Conservation (phyloP, 2,329 filamentous ascomycete species). For the Talaromyces atroroseus region DNA sequence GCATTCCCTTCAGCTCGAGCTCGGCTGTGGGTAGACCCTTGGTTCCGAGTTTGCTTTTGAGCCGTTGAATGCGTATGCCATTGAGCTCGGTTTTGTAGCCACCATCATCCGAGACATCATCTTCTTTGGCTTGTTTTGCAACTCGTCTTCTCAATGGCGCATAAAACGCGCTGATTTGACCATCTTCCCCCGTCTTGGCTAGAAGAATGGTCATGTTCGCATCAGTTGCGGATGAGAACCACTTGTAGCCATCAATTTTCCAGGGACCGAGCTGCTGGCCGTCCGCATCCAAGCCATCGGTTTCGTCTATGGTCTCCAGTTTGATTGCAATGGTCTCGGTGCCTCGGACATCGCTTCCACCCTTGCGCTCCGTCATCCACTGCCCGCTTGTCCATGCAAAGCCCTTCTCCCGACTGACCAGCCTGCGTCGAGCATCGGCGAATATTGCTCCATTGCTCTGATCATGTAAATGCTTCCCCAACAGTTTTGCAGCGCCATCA, state of each 20-base stretch:
- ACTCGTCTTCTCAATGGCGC: slow-evolving; percentile 54
- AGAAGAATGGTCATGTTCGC: slow-evolving; percentile 60
- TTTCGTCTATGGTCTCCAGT: slow-evolving; percentile 23
- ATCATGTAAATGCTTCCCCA: slow-evolving; percentile 19
- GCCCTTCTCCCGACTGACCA: slow-evolving; percentile 49
- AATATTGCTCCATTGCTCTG: slow-evolving; percentile 17
- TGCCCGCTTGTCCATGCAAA: slow-evolving; percentile 66
- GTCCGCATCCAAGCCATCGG: slow-evolving; percentile 22
- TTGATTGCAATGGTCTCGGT: slow-evolving; percentile 58
- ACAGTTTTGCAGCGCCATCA: slow-evolving; percentile 22
- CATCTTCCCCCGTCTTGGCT: slow-evolving; percentile 49
- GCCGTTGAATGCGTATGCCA: slow-evolving; percentile 60
- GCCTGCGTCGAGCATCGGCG: slow-evolving; percentile 19
- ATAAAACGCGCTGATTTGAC: slow-evolving; percentile 56
- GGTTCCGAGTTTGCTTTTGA: slow-evolving; percentile 70
- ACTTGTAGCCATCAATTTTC: slow-evolving; percentile 62
- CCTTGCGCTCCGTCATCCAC: slow-evolving; percentile 70
- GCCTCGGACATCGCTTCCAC: slow-evolving; percentile 63
- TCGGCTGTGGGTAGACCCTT: slow-evolving; percentile 66
- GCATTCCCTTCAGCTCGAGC: slow-evolving; percentile 59
- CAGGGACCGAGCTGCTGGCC: slow-evolving; percentile 50
- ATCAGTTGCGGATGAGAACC: slow-evolving; percentile 62
- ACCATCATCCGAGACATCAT: not conserved
- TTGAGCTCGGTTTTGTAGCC: slow-evolving; percentile 50
- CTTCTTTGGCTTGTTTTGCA: slow-evolving; percentile 12